Conservation (phyloP, 306 rosid genomes). For the Dryas alaskensis region DNA sequence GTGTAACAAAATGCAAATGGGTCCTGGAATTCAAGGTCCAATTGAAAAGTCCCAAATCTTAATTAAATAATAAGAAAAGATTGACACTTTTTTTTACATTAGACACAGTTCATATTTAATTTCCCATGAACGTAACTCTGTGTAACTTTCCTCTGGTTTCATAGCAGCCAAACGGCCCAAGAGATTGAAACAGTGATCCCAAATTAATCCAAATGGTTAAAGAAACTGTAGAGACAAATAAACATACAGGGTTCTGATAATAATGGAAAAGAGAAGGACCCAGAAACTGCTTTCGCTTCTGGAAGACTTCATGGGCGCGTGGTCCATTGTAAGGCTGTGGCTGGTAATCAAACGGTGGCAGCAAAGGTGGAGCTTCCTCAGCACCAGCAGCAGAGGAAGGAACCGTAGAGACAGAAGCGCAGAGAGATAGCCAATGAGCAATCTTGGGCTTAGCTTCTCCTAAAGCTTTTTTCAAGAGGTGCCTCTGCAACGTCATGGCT, state of each 20-base stretch:
- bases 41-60: background rate
- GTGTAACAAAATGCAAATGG: background rate
- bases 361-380: slow-evolving; percentile 28
- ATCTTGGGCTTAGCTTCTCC: slow-evolving; percentile 21
- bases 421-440: slow-evolving; percentile 7
- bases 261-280: slow-evolving; percentile 86
- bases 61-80: background rate
- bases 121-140: background rate
- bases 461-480: slow-evolving; percentile 44
- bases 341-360: slow-evolving; percentile 67
- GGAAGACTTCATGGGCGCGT: slow-evolving; percentile 56
- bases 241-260: slow-evolving; percentile 78
- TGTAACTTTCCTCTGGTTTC: slow-evolving; percentile 1
- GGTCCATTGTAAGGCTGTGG: slow-evolving; percentile 72
- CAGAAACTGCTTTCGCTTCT: slow-evolving; percentile 70
- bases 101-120: background rate
- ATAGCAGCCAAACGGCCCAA: slow-evolving; percentile 5
- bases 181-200: background rate
- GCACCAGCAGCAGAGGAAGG: slow-evolving; percentile 15
- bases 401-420: slow-evolving; percentile 19
- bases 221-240: background rate
- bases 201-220: background rate
- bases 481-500: slow-evolving; percentile 53
- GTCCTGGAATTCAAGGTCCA: background rate
- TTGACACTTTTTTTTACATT: background rate